Base-by-base conservation (phyloP, 2,329 filamentous ascomycete genomes). In the Arachnopeziza araneosa region DNA sequence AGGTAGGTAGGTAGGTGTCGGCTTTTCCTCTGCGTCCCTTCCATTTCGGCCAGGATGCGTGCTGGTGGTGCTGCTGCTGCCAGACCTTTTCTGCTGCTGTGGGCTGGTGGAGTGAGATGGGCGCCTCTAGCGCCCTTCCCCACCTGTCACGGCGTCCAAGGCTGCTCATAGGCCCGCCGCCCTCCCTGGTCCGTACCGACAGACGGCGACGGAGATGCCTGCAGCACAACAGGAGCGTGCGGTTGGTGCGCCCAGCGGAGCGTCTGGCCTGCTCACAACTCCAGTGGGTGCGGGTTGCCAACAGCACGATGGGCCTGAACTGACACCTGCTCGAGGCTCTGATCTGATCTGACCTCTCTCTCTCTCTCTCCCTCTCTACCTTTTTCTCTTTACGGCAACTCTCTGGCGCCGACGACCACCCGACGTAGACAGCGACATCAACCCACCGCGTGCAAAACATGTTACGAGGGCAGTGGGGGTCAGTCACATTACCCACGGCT, bases 71-170 rank as follows among this genome's bases (percentile, higher is more conserved):
- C n/a, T 21, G 36, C 26, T 50, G 32, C 23, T 7, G 26, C 32
- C 48, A 36, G 50, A 36, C 52, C 32, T 51, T 55, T n/a, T n/a
- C n/a, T 24, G 55, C 57, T 51, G 54, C 56, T 56, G 52, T 53
- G 52, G n/a, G 51, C 52, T 24, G 52, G 59, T 57, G 59, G 51
- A 60, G 51, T 24, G 50, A 50, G 24, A 23, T 54, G 17, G 36
- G 36, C 36, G 36, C 17, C 36, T 44, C 17, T 14, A 12, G 14
- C 30, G 30, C 14, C 9, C 26, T 12, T 44, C 36, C 36, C 36
- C 36, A 44, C 36, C 36, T 17, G 36, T 19, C 36, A 44, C 2
- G 12, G 36, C 36, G 36, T 19, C 36, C 6, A 19, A 14, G 36
- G 36, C 5, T 19, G 36, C 36, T 44, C 36, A 44, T 44, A 44